Conservation (phyloP, 768 basidiomycete genomes). For the Peribolospora baueri region DNA sequence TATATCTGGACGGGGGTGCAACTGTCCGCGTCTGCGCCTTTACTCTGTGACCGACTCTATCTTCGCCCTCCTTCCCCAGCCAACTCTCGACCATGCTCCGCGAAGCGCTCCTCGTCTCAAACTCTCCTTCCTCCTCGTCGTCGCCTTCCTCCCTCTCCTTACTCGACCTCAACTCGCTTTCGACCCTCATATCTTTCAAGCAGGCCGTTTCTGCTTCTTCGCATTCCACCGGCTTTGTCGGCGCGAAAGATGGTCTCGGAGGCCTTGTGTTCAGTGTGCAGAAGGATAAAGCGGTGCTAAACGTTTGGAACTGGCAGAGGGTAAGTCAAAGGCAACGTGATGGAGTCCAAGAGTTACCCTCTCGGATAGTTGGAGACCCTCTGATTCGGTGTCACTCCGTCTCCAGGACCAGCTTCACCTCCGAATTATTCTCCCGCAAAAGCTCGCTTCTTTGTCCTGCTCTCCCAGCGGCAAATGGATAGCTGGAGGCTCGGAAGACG, state of each 20-base stretch:
- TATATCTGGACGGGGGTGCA: too few species aligned
- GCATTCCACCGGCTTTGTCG: conserved; percentile 31
- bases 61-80: too few species aligned
- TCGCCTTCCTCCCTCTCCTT: too few species aligned
- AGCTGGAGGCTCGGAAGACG: conserved; percentile 67
- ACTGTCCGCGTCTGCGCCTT: too few species aligned
- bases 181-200: too few species aligned
- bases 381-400: not conserved
- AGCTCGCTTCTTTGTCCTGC: conserved; percentile 50
- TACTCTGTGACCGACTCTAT: too few species aligned
- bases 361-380: not conserved
- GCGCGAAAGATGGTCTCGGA: conserved; percentile 45
- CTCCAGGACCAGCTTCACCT: conserved; percentile 63
- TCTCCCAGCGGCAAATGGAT: conserved; percentile 51
- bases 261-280: conserved; percentile 67
- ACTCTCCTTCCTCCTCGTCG: too few species aligned
- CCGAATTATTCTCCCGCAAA: conserved; percentile 74
- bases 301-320: conserved; percentile 86
- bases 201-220: too few species aligned
- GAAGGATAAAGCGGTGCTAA: conserved; percentile 62
- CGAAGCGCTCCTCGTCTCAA: too few species aligned
- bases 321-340: conserved; percentile 21
- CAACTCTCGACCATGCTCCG: too few species aligned
- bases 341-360: not conserved
- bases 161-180: too few species aligned